Evolutionary conservation across 805 yeast species (phyloP).

Genomic region (Barnettozyma californica): DNA sequence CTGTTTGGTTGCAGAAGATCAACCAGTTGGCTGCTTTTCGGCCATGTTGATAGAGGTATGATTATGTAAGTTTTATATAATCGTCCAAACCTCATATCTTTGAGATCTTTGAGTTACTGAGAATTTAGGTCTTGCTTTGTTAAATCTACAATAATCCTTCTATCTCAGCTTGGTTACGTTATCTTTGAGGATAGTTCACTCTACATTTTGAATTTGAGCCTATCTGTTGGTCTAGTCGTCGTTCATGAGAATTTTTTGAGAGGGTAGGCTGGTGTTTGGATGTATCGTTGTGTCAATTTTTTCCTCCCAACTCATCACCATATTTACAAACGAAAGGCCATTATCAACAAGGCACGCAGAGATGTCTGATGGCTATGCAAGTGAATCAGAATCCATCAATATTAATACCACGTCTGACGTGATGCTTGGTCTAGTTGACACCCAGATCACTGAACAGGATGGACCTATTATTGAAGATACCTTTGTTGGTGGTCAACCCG

Average conservation of each 20-base stretch:
- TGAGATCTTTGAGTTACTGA: too few relatives aligned
- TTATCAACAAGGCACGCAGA: not conserved
- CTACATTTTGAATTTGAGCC: not conserved
- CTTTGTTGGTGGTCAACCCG: conserved; percentile 74
- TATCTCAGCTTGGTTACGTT: too few relatives aligned
- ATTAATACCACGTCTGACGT: conserved; percentile 29
- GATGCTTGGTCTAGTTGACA: conserved; percentile 61
- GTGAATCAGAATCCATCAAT: not conserved
- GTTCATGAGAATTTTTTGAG: not conserved
- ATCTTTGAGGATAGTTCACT: not conserved
- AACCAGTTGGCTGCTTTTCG: not conserved
- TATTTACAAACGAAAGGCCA: not conserved
- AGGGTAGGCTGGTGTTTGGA: not conserved
- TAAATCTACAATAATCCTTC: too few relatives aligned
- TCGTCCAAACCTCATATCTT: too few relatives aligned
- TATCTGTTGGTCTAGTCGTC: not conserved
- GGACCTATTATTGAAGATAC: conserved; percentile 55
- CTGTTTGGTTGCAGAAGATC: not conserved
- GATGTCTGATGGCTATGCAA: not conserved
- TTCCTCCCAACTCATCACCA: not conserved
- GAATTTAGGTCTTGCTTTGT: not conserved
- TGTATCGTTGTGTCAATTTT: not conserved
- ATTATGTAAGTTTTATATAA: not conserved
- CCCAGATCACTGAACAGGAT: conserved; percentile 43
- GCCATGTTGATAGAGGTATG: not conserved